These are phyloP conservation scores for Colletotrichum sp. DNA, from an alignment of 2,329 filamentous ascomycete genomes.

Conservation along the genomic window DNA sequence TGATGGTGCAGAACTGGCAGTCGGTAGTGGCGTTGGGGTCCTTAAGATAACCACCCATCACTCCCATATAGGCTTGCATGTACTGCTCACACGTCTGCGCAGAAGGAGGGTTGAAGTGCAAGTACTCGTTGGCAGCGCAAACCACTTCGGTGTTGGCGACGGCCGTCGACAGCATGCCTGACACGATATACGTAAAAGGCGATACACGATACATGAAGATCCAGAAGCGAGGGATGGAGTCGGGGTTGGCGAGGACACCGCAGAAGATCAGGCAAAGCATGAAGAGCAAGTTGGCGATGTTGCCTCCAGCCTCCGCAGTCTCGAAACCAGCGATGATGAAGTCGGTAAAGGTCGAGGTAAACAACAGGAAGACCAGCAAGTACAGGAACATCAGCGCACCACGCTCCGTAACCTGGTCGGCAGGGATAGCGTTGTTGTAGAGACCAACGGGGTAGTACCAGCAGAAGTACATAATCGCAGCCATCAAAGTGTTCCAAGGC, in stretches of 20 bases:
- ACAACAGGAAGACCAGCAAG: constrained; percentile 76
- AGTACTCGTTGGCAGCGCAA: constrained; percentile 74
- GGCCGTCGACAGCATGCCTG: constrained; percentile 72
- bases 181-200: constrained; percentile 82
- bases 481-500: constrained; percentile 81
- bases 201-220: constrained; percentile 84
- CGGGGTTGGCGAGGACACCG: constrained; percentile 71
- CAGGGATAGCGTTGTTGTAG: constrained; percentile 69
- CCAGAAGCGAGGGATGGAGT: constrained; percentile 75
- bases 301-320: constrained; percentile 75
- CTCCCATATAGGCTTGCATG: constrained; percentile 52
- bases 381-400: constrained; percentile 82
- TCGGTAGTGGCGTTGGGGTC: constrained; percentile 50
- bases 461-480: constrained; percentile 76
- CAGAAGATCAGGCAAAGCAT: constrained; percentile 77
- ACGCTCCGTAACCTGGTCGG: constrained; percentile 68
- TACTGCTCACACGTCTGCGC: constrained; percentile 67
- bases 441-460: constrained; percentile 90
- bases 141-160: constrained; percentile 69
- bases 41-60: constrained; percentile 57
- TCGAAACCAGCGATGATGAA: constrained; percentile 80
- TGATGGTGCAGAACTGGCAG: constrained; percentile 63
- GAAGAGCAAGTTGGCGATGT: constrained; percentile 78
- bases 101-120: constrained; percentile 66
- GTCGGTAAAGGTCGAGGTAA: constrained; percentile 81